Evolutionary conservation across 352 stramenopile genomes (phyloP), one percentile per base, ranked within the genome.

Genomic region (Aphanomyces euteiches): DNA sequence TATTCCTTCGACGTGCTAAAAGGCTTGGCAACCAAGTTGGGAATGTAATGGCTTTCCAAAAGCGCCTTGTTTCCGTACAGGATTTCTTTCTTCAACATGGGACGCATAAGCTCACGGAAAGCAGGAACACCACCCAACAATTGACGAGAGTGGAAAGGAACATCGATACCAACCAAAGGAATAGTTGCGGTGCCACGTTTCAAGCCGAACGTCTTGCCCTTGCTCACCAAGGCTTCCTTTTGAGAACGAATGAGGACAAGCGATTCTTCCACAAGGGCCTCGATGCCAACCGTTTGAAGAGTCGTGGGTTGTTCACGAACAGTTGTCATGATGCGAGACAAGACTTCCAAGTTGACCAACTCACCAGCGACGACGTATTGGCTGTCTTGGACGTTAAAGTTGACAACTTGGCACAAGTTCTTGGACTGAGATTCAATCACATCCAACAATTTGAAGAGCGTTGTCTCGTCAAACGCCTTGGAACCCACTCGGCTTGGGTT

Each of bases 361-460:
- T 93, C 83, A 38, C 87, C 87, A 13, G 88, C 87, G 38, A 94
- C 82, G 7, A 94, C 88, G 59, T 94, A 94, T 78, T 96, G 88
- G 3, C 75, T 73, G 67, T 82, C 80, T 64, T 90, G 77, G 8
- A 94, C 82, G 75, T 96, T 96, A 65, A 88, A 93, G 74, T 95
- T 96, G 53, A 96, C 87, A 4, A 95, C 83, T 59, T 95, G 88
- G 3, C 93, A 73, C 6, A 95, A 75, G 74, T 92, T 90, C 13
- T 77, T 75, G 0, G 82, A 90, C 12, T 77, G 74, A 28, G 74
- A 66, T 40, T 77, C 76, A 53, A 95, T 85, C 28, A 72, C 76
- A 41, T 90, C 76, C 5, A 96, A 86, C 34, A 93, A 68, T 12
- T 78, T 75, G 74, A 87, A 77, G 74, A 96, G 76, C 12, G 79